Base-by-base conservation (phyloP, 129 eudicot genomes). In the Tanacetum coccineum region DNA sequence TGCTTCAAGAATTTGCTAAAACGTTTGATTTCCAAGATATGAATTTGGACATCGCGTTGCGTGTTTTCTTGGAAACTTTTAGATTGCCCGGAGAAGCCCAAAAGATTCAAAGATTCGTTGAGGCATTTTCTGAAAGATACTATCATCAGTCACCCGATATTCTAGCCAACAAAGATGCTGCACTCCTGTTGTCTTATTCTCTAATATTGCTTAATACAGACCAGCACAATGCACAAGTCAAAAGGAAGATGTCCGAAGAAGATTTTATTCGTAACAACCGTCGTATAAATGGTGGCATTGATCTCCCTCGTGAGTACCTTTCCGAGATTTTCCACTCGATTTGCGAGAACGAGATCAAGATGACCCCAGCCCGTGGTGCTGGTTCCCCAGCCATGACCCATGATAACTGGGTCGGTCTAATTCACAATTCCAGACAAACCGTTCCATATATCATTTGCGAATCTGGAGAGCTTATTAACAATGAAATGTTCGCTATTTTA, bases 71-170 rank as follows among this genome's bases (percentile, higher is more conserved):
- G 79, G 89, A 82, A 67, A 85, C 89, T 53, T 88, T 88, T 55
- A 66, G 89, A 51, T 70, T 88, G 70, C 96, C 96, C 22, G 92
- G 96, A 12, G 96, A 88, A 73, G 71, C 96, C 61, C 96, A 88
- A 73, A 88, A 88, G 83, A 88, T 88, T 13, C 89, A 85, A 28
- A 74, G 96, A 68, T 84, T 88, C 13, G 82, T 88, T 32, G 96
- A 88, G 70, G 91, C 88, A 11, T 88, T 88, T 68, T 72, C 96
- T 3, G 89, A 80, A 65, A 71, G 86, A 76, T 88, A 82, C 32
- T 88, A 66, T 74, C 79, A 85, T 45, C 87, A 85, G 73, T 82
- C 91, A 26, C 81, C 85, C 0, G 67, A 78, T 56, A 79, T 82
- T 64, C 44, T 88, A 60, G 96, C 70, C 40, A 78, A 85, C 59